phyloP scores from a whole-genome alignment of 768 basidiomycete species.

The Solioccasus polychromus region DNA sequence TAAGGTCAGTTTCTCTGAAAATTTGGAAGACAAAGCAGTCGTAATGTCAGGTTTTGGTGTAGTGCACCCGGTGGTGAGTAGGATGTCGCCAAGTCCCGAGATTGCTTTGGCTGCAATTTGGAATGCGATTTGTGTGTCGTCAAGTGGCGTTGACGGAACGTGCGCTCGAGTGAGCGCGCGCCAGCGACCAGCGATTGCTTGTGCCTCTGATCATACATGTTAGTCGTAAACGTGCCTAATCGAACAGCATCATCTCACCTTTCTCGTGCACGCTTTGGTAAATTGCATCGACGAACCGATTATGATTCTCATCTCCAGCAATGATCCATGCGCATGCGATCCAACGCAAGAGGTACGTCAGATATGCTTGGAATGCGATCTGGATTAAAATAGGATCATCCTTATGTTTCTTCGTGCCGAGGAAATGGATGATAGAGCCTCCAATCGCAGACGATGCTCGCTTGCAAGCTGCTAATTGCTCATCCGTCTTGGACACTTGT shows the following conservation, averaged over 20 bases:
- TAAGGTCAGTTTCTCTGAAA: conserved; percentile 40
- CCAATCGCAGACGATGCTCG: conserved; percentile 22
- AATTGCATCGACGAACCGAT: conserved; percentile 25
- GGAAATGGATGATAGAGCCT: conserved; percentile 23
- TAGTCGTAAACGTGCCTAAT: not conserved
- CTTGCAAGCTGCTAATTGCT: conserved; percentile 24
- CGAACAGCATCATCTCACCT: conserved; percentile 26
- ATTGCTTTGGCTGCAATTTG: conserved; percentile 24
- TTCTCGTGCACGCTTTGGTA: conserved; percentile 35
- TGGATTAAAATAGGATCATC: conserved; percentile 37
- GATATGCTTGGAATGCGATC: conserved; percentile 34
- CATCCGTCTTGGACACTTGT: conserved; percentile 13
- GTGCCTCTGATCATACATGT: conserved; percentile 34
- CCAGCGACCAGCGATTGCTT: conserved; percentile 45
- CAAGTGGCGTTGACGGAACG: conserved; percentile 22
- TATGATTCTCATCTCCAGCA: conserved; percentile 23
- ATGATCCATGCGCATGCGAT: conserved; percentile 29
- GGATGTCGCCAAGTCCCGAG: conserved; percentile 27
- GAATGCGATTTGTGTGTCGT: conserved; percentile 22
- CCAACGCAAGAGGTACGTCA: conserved; percentile 27
- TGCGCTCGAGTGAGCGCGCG: conserved; percentile 38
- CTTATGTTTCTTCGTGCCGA: conserved; percentile 26
- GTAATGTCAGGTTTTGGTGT: conserved; percentile 29
- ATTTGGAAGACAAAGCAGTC: conserved; percentile 40
- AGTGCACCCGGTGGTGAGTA: conserved; percentile 27